Conservation (phyloP, 2,329 filamentous ascomycete genomes). For the Tetracladium maxilliforme region DNA sequence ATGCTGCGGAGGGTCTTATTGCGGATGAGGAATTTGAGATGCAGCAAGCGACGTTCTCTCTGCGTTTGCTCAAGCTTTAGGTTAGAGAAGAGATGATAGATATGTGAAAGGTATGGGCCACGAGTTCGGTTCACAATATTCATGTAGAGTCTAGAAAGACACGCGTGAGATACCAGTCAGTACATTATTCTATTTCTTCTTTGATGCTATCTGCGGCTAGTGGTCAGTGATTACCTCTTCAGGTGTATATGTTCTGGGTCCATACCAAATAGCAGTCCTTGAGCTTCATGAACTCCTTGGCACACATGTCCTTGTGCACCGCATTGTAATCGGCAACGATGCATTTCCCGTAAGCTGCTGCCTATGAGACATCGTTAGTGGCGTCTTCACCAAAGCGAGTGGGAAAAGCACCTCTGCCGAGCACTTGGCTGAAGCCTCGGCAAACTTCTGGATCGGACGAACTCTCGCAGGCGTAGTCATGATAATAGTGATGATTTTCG, state of each 20-base stretch:
- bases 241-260: constrained; percentile 1
- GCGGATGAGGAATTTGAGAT: constrained; percentile 75
- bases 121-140: too few species aligned
- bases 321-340: constrained; percentile 82
- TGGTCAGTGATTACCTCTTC: constrained; percentile 4
- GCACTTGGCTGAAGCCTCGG: constrained; percentile 49
- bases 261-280: constrained; percentile 80
- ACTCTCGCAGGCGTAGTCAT: constrained; percentile 21
- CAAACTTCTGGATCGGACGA: constrained; percentile 55
- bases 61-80: constrained; percentile 63
- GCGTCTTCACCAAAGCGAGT: not conserved
- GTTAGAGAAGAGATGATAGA: constrained; percentile 3
- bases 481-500: not conserved
- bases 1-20: constrained; percentile 46
- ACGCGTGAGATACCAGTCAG: too few species aligned
- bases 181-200: constrained; percentile 23
- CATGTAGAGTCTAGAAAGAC: too few species aligned
- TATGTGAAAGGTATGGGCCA: too few species aligned
- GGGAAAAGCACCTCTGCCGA: constrained; percentile 40
- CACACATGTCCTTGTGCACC: constrained; percentile 82
- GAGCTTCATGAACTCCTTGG: constrained; percentile 66
- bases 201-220: constrained; percentile 29
- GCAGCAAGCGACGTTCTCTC: constrained; percentile 65
- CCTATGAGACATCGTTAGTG: constrained; percentile 31
- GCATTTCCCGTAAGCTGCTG: constrained; percentile 78